Conservation (phyloP, 371 early-diverging fungal genomes). For the Rhizopus arrhizus region DNA sequence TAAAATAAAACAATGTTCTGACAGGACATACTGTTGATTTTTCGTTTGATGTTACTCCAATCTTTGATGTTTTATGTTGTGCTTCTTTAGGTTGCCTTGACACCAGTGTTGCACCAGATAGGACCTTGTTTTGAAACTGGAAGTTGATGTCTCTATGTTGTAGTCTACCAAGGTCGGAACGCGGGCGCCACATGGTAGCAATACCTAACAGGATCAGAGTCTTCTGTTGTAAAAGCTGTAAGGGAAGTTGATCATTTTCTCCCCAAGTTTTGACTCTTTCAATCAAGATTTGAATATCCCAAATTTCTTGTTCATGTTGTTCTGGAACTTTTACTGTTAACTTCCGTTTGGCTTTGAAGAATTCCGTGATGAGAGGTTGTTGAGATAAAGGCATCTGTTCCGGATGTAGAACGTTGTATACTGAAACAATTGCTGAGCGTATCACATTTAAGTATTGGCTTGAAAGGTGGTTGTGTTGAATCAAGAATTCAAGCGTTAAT, state of each 20-base stretch:
- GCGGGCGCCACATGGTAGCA: conserved; percentile 23
- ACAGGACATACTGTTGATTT: conserved; percentile 10
- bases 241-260: no score
- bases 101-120: conserved; percentile 3
- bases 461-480: neutral
- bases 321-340: neutral
- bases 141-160: conserved; percentile 19
- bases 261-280: no score
- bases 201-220: conserved; percentile 13
- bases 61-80: conserved; percentile 5
- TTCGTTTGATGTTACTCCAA: neutral
- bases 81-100: conserved; percentile 24
- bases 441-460: neutral
- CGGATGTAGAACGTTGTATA: neutral
- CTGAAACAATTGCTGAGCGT: neutral
- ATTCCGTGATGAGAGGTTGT: neutral
- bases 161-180: conserved; percentile 20
- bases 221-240: conserved; percentile 17
- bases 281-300: neutral
- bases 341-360: neutral
- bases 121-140: neutral
- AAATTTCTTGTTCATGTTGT: neutral
- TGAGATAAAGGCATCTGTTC: neutral
- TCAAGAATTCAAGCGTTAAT: neutral
- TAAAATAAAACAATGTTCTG: conserved; percentile 9